Base-by-base conservation (phyloP, 371 early-diverging fungal species). In the Lichtheimia corymbifera region DNA sequence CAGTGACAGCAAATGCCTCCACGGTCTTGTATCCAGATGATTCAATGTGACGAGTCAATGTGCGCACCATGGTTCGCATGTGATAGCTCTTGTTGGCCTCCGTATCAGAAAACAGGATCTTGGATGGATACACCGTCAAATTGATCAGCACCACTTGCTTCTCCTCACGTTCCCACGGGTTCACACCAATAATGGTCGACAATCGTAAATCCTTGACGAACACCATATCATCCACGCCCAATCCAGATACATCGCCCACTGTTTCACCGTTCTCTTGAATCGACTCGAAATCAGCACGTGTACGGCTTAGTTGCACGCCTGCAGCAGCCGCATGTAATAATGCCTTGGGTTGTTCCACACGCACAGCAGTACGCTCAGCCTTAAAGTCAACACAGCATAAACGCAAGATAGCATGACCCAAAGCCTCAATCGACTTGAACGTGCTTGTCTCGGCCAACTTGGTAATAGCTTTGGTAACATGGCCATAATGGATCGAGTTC, bases 121-220 rank as follows among this genome's bases (percentile, higher is more conserved):
- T 56, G 13, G 75, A 74, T n/a, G 92, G 86, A 67, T 89, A 87
- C 40, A 96, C 81, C 28, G 78, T 82, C 57, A 98, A 61, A 58
- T 91, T 91, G 58, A 97, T 65, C 2, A 94, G 69, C 7, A 98
- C 91, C 0, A 91, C 85, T 68, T 98, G 98, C 69, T 92, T 93
- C 73, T 94, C 93, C 68, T 93, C 91, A 14, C 98, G 85, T 78
- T 98, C 98, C 93, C 96, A 97, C 14, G 93, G 88, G 70, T 97
- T 93, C 22, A 97, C 90, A 42, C 99, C 99, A 58, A 98, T 91
- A 54, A 98, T 93, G 17, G 94, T 88, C 62, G 83, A 87, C 14
- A 93, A 76, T 13, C 84, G 77, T 51, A 98, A 74, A 67, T 89
- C 88, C 63, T 90, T 83, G 55, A 98, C 91, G 72, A 91, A 90